Percentiles rank a stretch among this genome's conserved stretches.
phyloP scores from a whole-genome alignment of 192 early-diverging fungal species.

The Entomortierella parvispora region DNA sequence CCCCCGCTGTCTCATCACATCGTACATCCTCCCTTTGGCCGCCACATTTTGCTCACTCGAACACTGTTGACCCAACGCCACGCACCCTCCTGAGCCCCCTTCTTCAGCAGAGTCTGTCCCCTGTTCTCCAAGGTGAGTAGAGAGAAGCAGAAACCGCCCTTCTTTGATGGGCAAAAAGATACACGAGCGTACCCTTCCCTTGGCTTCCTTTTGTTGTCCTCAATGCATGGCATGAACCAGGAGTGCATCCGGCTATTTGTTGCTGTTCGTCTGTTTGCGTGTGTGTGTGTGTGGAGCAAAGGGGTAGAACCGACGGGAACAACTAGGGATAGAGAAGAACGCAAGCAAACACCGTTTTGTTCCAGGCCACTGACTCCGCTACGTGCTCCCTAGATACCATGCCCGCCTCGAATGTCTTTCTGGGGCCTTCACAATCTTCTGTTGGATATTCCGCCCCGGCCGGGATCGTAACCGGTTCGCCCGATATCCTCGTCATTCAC shows the following conservation, averaged over 20 bases:
- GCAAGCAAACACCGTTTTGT: too few relatives aligned
- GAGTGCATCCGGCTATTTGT: too few relatives aligned
- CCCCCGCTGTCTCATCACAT: too few relatives aligned
- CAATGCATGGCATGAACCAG: too few relatives aligned
- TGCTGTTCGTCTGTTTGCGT: too few relatives aligned
- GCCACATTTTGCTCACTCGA: not conserved
- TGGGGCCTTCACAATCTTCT: conserved; percentile 19
- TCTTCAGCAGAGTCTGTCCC: not conserved
- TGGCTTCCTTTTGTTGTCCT: too few relatives aligned
- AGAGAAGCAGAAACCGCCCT: not conserved
- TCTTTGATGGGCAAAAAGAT: conserved; percentile 7
- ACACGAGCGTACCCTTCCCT: too few relatives aligned
- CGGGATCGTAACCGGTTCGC: not conserved
- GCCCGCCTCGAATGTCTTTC: conserved; percentile 28
- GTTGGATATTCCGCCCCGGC: conserved; percentile 10
- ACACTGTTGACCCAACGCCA: not conserved
- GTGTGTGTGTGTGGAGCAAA: too few relatives aligned
- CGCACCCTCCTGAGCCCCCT: not conserved
- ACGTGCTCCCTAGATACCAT: conserved; percentile 19
- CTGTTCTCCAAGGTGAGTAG: conserved; percentile 16
- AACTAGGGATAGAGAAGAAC: too few relatives aligned
- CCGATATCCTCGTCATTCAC: not conserved
- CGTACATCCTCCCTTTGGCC: not conserved
- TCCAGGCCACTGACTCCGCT: too few relatives aligned
- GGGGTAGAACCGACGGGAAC: too few relatives aligned